Conservation (phyloP, 2,329 filamentous ascomycete species). For the Myriosclerotinia curreyana region DNA sequence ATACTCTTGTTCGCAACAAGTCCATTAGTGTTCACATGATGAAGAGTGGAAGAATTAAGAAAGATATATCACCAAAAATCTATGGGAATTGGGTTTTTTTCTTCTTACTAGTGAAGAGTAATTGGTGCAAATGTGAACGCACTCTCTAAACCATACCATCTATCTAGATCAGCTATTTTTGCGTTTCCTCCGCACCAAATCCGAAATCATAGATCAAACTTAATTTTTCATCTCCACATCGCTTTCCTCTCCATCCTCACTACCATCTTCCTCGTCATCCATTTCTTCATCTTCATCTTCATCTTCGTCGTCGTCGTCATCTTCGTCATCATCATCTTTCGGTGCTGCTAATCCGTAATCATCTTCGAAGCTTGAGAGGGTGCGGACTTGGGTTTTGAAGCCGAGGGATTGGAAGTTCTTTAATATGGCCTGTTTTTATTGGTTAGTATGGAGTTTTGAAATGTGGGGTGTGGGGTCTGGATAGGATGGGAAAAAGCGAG, state of each 20-base stretch:
- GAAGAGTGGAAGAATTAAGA: too few relatives aligned
- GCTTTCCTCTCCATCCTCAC: constrained; percentile 22
- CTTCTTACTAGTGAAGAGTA: too few relatives aligned
- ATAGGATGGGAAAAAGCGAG: constrained; percentile 11
- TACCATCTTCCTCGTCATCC: constrained; percentile 28
- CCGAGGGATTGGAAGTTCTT: constrained; percentile 71
- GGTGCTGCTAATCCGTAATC: constrained; percentile 73
- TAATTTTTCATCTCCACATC: constrained; percentile 10
- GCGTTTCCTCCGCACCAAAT: not conserved
- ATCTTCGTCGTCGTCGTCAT: constrained; percentile 41
- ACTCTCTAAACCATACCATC: too few relatives aligned
- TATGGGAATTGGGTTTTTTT: too few relatives aligned
- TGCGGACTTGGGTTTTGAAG: constrained; percentile 73
- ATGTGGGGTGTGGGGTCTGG: not conserved
- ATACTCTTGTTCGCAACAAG: too few relatives aligned
- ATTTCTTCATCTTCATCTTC: constrained; percentile 35
- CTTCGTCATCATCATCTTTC: constrained; percentile 53
- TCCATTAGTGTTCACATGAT: too few relatives aligned
- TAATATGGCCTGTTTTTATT: constrained; percentile 60
- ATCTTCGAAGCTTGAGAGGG: constrained; percentile 79
- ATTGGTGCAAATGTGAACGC: too few relatives aligned
- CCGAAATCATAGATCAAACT: not conserved
- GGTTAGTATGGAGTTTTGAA: not conserved
- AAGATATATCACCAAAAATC: too few relatives aligned
- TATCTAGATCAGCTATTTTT: too few relatives aligned